Evolutionary conservation across 169 alveolate genomes (phyloP).

Genomic region (Neospora caninum): DNA sequence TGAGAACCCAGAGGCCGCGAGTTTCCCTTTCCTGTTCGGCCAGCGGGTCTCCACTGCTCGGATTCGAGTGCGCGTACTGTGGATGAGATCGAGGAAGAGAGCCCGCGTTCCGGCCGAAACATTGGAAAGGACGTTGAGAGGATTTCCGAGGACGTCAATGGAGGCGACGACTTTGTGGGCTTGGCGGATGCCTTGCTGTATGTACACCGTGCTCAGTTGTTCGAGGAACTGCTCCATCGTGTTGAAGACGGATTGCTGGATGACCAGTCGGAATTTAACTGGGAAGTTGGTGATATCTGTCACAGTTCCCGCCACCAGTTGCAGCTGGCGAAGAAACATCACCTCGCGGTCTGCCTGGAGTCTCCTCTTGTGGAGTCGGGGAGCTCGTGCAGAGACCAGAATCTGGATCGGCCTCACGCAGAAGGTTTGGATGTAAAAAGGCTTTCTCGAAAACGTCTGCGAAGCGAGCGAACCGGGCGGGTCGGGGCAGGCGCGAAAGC

Average conservation of each 20-base stretch:
- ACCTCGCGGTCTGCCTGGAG: conserved; percentile 11
- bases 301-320: conserved; percentile 54
- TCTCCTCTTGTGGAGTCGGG: conserved; percentile 45
- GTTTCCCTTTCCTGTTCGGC: too few relatives aligned
- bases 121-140: conserved; percentile 60
- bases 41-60: too few relatives aligned
- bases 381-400: conserved; percentile 51
- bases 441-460: background rate
- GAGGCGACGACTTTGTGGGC: conserved; percentile 62
- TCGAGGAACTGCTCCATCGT: conserved; percentile 48
- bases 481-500: conserved; percentile 58
- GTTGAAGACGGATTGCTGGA: conserved; percentile 60
- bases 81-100: conserved; percentile 1
- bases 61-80: background rate
- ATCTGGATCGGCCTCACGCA: conserved; percentile 55
- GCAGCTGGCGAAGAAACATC: conserved; percentile 56
- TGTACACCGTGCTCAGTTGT: conserved; percentile 34
- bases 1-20: too few relatives aligned
- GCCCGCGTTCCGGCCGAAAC: conserved; percentile 60
- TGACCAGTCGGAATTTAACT: conserved; percentile 43
- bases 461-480: conserved; percentile 32
- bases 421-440: conserved; percentile 60
- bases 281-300: conserved; percentile 66
- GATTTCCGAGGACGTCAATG: conserved; percentile 65
- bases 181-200: conserved; percentile 66